Percentiles rank a stretch among this genome's conserved stretches.
phyloP scores from a whole-genome alignment of 208 protist genomes.

The Crithidia expoeki region DNA sequence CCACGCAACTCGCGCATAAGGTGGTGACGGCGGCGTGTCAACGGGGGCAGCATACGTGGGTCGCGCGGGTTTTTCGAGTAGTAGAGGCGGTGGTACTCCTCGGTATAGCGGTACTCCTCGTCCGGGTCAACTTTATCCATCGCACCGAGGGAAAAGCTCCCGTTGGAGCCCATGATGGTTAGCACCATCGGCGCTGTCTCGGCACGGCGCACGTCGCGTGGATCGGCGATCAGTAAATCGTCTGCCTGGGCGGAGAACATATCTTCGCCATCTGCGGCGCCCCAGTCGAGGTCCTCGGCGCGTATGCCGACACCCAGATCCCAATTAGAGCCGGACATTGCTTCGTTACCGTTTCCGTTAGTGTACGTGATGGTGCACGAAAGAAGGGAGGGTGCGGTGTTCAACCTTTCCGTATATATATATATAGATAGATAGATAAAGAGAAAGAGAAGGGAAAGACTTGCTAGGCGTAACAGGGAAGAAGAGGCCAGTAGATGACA shows the following conservation, averaged over 20 bases:
- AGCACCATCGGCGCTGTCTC: slow-evolving; percentile 83
- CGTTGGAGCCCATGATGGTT: slow-evolving; percentile 60
- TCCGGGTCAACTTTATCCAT: slow-evolving; percentile 50
- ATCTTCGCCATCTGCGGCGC: slow-evolving; percentile 34
- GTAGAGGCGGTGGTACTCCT: slow-evolving; percentile 81
- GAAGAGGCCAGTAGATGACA: not conserved
- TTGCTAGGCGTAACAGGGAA: not conserved
- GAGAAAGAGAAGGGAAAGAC: not conserved
- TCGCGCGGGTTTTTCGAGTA: slow-evolving; percentile 83
- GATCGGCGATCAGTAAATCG: slow-evolving; percentile 53
- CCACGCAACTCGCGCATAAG: slow-evolving; percentile 25
- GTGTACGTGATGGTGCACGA: too few species aligned
- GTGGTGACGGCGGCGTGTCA: slow-evolving; percentile 43
- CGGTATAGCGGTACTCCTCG: slow-evolving; percentile 84
- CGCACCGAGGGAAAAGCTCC: slow-evolving; percentile 48
- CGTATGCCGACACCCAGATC: slow-evolving; percentile 21
- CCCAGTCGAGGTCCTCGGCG: slow-evolving; percentile 47
- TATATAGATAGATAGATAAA: too few species aligned
- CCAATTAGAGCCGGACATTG: slow-evolving; percentile 23
- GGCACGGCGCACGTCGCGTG: slow-evolving; percentile 66
- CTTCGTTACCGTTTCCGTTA: not conserved
- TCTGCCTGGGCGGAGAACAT: slow-evolving; percentile 42
- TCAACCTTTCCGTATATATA: too few species aligned
- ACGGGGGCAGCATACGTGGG: slow-evolving; percentile 79
- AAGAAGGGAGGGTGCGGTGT: too few species aligned